A percentile compares a stretch with the other conserved stretches of the same genome.
phyloP scores from a whole-genome alignment of 2,329 filamentous ascomycete species.

The Daldinia eschscholtzii region DNA sequence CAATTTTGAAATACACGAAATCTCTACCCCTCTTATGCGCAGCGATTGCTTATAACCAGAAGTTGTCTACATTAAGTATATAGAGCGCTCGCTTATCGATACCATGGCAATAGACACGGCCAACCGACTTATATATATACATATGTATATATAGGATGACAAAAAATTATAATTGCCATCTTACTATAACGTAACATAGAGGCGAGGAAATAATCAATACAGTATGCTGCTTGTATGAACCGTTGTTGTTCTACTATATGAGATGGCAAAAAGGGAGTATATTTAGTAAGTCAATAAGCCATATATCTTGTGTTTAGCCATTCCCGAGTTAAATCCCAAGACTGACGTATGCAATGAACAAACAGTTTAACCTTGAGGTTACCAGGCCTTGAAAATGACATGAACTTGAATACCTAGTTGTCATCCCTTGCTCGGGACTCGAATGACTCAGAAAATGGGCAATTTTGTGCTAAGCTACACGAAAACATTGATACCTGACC shows the following conservation, averaged over 20 bases:
- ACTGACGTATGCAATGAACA: background rate
- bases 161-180: no score
- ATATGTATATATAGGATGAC: no score
- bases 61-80: no score
- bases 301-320: background rate
- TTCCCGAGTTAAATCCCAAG: background rate
- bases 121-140: no score
- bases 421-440: background rate
- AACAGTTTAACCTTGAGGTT: background rate
- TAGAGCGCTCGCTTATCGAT: no score
- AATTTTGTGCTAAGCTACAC: background rate
- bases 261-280: background rate
- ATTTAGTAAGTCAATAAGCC: background rate
- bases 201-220: no score
- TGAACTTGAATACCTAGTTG: background rate
- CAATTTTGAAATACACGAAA: no score
- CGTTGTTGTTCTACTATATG: background rate
- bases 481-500: background rate
- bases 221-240: no score
- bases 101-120: no score
- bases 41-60: no score
- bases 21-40: no score
- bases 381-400: background rate
- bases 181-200: no score
- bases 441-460: background rate